Conservation (phyloP, 768 basidiomycete genomes). For the Russula brevipes region DNA sequence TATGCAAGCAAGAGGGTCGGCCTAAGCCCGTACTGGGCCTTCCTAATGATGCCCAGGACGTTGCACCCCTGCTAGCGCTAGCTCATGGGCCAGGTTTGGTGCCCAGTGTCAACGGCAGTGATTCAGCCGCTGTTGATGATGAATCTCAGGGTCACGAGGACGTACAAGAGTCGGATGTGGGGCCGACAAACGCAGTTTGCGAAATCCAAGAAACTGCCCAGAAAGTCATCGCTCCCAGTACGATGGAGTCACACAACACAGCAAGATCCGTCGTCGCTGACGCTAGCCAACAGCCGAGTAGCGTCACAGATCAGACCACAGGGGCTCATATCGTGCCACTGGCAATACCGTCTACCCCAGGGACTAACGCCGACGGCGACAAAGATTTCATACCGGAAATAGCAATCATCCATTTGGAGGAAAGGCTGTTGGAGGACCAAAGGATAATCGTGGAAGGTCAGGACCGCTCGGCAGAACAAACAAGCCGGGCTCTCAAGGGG, state of each 20-base stretch:
- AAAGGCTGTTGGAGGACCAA: constrained; percentile 11
- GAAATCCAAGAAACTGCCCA: background rate
- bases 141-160: background rate
- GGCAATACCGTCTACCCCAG: background rate
- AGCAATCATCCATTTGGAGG: constrained; percentile 4
- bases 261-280: background rate
- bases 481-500: background rate
- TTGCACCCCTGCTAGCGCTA: constrained; percentile 6
- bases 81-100: background rate
- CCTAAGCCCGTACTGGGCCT: constrained; percentile 40
- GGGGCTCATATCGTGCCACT: background rate
- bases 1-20: constrained; percentile 37
- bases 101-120: background rate
- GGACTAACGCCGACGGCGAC: background rate
- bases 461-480: background rate
- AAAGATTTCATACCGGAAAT: background rate
- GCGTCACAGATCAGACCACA: background rate
- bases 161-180: background rate
- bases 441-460: background rate
- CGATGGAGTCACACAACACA: too few species aligned
- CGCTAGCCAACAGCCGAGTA: background rate
- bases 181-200: background rate
- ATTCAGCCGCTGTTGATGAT: background rate
- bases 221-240: too few species aligned
- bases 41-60: constrained; percentile 7